Conservation (phyloP, 495 filamentous ascomycete genomes). For the Penicillium steckii region DNA sequence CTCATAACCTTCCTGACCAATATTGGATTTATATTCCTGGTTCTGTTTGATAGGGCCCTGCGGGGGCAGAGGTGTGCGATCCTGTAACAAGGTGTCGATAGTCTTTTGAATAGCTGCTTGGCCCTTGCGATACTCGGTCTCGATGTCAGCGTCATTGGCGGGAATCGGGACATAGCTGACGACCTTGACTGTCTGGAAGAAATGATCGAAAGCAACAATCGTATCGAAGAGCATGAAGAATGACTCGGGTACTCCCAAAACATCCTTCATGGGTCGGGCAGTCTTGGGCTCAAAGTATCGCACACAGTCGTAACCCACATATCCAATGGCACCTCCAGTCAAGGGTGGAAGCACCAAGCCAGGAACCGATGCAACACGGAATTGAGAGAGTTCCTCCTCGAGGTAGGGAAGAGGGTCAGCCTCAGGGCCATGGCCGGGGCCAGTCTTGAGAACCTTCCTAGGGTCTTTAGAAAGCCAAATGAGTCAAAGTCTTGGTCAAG, state of each 20-base stretch:
- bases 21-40: constrained; percentile 88
- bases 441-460: constrained; percentile 81
- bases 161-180: constrained; percentile 76
- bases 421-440: constrained; percentile 78
- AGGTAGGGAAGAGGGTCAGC: constrained; percentile 80
- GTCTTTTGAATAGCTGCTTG: constrained; percentile 59
- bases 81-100: constrained; percentile 65
- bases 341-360: constrained; percentile 77
- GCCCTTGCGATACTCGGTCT: constrained; percentile 63
- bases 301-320: constrained; percentile 96
- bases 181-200: constrained; percentile 87
- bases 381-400: constrained; percentile 72
- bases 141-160: constrained; percentile 48
- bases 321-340: constrained; percentile 90
- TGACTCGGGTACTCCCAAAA: constrained; percentile 83
- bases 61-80: constrained; percentile 73
- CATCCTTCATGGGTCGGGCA: constrained; percentile 78
- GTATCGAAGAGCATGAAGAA: constrained; percentile 98
- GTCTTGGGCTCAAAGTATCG: constrained; percentile 97
- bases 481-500: not conserved
- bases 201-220: constrained; percentile 91
- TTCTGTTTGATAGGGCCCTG: constrained; percentile 69
- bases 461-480: constrained; percentile 54
- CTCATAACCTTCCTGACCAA: constrained; percentile 86
- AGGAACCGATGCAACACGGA: constrained; percentile 76